Percentiles rank a stretch among this genome's conserved stretches.
These are phyloP conservation scores for Gamsiella multidivaricata DNA, from an alignment of 192 early-diverging fungal genomes.

Conservation along the genomic window DNA sequence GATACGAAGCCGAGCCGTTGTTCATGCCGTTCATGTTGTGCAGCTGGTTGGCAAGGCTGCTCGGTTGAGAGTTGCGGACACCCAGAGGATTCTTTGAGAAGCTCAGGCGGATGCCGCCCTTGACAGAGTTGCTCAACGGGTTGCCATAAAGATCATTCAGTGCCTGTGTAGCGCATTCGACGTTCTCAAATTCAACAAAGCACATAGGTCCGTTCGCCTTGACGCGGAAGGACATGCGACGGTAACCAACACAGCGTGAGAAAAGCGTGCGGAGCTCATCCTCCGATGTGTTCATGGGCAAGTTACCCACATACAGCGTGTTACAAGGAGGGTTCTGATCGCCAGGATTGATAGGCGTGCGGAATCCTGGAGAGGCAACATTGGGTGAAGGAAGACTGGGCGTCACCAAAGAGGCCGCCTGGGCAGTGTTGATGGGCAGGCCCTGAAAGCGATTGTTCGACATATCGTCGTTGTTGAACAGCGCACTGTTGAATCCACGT, in stretches of 20 bases:
- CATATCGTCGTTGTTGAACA: constrained; percentile 61
- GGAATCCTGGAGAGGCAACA: constrained; percentile 61
- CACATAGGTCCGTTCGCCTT: constrained; percentile 97
- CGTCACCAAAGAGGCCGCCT: constrained; percentile 35
- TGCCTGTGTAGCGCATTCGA: constrained; percentile 89
- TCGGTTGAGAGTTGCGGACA: constrained; percentile 68
- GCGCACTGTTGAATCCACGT: constrained; percentile 58
- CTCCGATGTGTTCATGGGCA: constrained; percentile 88
- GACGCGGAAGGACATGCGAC: constrained; percentile 87
- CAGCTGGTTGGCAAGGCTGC: constrained; percentile 49
- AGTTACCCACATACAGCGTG: constrained; percentile 98
- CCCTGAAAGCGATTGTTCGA: constrained; percentile 49
- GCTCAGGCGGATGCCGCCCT: constrained; percentile 94
- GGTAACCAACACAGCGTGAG: constrained; percentile 85
- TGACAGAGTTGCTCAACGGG: constrained; percentile 83
- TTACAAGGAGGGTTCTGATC: constrained; percentile 99
- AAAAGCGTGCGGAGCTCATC: constrained; percentile 91
- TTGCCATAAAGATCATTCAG: constrained; percentile 89
- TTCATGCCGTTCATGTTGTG: constrained; percentile 46
- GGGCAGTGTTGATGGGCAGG: constrained; percentile 59
- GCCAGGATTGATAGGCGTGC: constrained; percentile 66
- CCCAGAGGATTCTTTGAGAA: constrained; percentile 98
- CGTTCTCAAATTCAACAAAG: constrained; percentile 99
- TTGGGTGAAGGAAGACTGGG: constrained; percentile 52
- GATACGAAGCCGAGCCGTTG: constrained; percentile 22